These are phyloP conservation scores for Pleurotus tuber-regium DNA, from an alignment of 768 basidiomycete species.

Conservation along the genomic window DNA sequence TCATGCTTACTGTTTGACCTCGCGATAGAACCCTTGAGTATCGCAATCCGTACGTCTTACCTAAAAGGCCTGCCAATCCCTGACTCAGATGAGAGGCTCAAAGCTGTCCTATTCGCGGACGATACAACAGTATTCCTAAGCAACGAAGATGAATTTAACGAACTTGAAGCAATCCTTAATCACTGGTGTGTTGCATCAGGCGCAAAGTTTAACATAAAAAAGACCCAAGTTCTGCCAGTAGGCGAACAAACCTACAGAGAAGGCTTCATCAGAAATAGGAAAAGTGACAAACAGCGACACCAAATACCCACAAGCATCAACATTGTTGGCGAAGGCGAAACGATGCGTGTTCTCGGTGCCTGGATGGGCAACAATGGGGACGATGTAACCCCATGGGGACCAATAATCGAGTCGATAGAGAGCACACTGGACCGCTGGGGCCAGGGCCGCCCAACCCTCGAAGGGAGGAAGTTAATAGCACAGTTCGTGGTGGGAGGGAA, in stretches of 20 bases:
- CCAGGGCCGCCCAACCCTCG: background rate
- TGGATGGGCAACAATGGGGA: background rate
- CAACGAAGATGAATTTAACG: background rate
- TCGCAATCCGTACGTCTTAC: slow-evolving; percentile 24
- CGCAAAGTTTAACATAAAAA: slow-evolving; percentile 9
- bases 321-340: background rate
- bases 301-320: background rate
- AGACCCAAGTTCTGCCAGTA: background rate
- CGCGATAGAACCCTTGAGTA: slow-evolving; percentile 38
- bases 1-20: slow-evolving; percentile 38
- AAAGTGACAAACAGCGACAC: background rate
- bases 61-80: slow-evolving; percentile 24
- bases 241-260: background rate
- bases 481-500: slow-evolving; percentile 20
- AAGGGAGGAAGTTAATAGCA: slow-evolving; percentile 17
- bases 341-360: background rate
- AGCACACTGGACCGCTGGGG: background rate
- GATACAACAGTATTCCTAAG: slow-evolving; percentile 24
- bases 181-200: slow-evolving; percentile 26
- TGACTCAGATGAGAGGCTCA: slow-evolving; percentile 18
- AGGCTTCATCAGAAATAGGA: background rate
- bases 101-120: slow-evolving; percentile 36
- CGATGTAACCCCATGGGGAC: background rate
- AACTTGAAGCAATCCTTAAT: slow-evolving; percentile 12
- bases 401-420: background rate